These are phyloP conservation scores for Diospyros kaki DNA, from an alignment of 148 eudicot genomes.

Conservation along the genomic window DNA sequence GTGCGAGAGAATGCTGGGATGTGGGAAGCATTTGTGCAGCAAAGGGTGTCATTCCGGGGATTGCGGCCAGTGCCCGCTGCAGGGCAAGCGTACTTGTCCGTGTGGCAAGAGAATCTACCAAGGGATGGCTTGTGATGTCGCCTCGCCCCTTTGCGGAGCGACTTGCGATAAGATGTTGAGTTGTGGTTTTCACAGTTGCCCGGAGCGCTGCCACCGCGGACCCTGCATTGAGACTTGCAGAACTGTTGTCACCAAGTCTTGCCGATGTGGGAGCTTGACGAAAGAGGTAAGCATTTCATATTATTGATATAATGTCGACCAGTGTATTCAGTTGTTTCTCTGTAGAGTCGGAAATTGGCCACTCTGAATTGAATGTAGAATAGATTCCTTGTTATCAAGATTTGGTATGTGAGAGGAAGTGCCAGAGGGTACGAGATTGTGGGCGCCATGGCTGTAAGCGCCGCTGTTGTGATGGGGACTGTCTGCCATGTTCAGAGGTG, in stretches of 20 bases:
- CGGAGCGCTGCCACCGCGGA: constrained; percentile 89
- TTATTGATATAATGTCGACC: no score
- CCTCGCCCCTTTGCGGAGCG: constrained; percentile 69
- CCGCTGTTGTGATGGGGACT: constrained; percentile 91
- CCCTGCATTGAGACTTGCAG: constrained; percentile 79
- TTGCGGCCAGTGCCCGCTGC: constrained; percentile 81
- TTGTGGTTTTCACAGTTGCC: constrained; percentile 85
- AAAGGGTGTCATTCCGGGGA: constrained; percentile 81
- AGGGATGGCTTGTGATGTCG: constrained; percentile 91
- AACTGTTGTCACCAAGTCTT: constrained; percentile 62
- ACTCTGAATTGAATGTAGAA: constrained; percentile 37
- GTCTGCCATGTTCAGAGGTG: constrained; percentile 96
- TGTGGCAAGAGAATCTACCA: constrained; percentile 83
- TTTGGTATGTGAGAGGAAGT: constrained; percentile 91
- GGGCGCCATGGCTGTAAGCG: constrained; percentile 98
- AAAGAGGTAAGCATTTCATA: constrained; percentile 61
- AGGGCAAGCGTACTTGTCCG: constrained; percentile 82
- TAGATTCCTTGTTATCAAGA: constrained; percentile 99
- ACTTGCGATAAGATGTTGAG: constrained; percentile 79
- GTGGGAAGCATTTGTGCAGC: constrained; percentile 83
- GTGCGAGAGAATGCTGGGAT: constrained; percentile 52
- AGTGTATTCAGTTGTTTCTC: background rate
- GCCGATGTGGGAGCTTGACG: constrained; percentile 88
- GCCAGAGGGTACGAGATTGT: constrained; percentile 76
- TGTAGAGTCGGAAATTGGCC: constrained; percentile 9